Evolutionary conservation across 257 asterid species (phyloP).

Genomic region (Capsicum pubescens): DNA sequence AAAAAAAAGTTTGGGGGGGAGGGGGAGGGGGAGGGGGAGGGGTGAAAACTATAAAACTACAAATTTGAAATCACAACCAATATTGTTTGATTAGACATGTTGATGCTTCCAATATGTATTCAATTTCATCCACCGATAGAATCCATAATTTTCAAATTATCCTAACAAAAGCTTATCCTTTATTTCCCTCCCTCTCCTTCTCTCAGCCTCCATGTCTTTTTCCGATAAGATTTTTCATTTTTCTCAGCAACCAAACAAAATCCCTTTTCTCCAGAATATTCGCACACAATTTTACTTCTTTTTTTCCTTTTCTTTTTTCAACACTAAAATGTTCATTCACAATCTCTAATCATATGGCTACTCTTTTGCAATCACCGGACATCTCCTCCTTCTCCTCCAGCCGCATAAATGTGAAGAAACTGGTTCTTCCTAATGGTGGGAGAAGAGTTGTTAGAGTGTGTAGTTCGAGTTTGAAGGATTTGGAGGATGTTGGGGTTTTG

Average conservation of each 20-base stretch:
- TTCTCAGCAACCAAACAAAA: slow-evolving; percentile 20
- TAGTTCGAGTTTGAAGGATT: slow-evolving; percentile 52
- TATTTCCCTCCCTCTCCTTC: slow-evolving; percentile 30
- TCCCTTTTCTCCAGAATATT: slow-evolving; percentile 29
- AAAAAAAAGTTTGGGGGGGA: too few species aligned
- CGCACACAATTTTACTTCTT: slow-evolving; percentile 1
- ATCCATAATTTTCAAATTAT: slow-evolving; percentile 10
- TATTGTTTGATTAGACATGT: neutral
- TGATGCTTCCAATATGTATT: slow-evolving; percentile 20
- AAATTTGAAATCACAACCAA: neutral
- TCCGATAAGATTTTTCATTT: slow-evolving; percentile 40
- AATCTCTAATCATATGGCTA: slow-evolving; percentile 47
- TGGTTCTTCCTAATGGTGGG: slow-evolving; percentile 1
- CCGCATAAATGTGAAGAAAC: neutral
- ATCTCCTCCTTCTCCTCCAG: slow-evolving; percentile 34
- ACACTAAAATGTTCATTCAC: neutral
- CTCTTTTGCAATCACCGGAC: slow-evolving; percentile 48
- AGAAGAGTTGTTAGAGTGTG: slow-evolving; percentile 53
- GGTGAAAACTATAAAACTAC: too few species aligned
- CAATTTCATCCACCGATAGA: slow-evolving; percentile 39
- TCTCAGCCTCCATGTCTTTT: slow-evolving; percentile 48
- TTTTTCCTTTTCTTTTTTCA: neutral
- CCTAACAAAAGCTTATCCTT: slow-evolving; percentile 32
- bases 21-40: too few species aligned
- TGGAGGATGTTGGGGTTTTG: slow-evolving; percentile 65